Percentiles rank a stretch among this genome's conserved stretches.
These are phyloP conservation scores for Aotearoamyces nothofagi DNA, from an alignment of 2,329 filamentous ascomycete species.

Conservation along the genomic window DNA sequence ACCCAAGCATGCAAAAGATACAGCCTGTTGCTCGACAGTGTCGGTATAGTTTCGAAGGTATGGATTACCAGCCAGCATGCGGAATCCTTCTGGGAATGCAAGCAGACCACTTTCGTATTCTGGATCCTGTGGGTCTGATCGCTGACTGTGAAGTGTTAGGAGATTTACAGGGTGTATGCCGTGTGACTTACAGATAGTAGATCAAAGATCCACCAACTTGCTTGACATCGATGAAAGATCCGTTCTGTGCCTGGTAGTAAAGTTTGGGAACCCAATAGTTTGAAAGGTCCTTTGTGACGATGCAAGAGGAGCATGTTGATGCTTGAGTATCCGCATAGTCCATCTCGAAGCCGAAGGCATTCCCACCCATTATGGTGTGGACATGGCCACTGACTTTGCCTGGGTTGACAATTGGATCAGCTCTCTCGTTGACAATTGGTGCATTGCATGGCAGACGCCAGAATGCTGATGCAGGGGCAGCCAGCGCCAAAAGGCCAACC, in stretches of 20 bases:
- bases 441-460: constrained; percentile 26
- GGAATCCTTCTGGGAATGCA: constrained; percentile 45
- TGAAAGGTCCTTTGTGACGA: constrained; percentile 42
- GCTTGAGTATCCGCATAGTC: constrained; percentile 32
- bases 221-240: constrained; percentile 31
- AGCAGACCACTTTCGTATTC: constrained; percentile 29
- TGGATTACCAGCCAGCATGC: constrained; percentile 49
- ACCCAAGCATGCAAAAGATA: constrained; percentile 40
- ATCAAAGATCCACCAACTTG: constrained; percentile 34
- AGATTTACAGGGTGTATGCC: not conserved
- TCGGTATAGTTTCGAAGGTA: constrained; percentile 31
- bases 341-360: constrained; percentile 40
- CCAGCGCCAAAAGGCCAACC: constrained; percentile 6
- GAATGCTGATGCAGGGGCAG: constrained; percentile 23
- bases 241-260: constrained; percentile 35
- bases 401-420: constrained; percentile 44
- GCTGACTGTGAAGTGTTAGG: constrained; percentile 18
- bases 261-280: constrained; percentile 56
- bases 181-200: constrained; percentile 34
- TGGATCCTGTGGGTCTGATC: constrained; percentile 23
- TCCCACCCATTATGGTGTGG: constrained; percentile 47
- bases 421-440: constrained; percentile 29
- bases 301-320: constrained; percentile 49
- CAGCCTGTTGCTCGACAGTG: constrained; percentile 30
- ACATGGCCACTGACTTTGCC: constrained; percentile 37